Evolutionary conservation across 129 eudicot species (phyloP).

Genomic region (carrot (Daucus carota)): DNA sequence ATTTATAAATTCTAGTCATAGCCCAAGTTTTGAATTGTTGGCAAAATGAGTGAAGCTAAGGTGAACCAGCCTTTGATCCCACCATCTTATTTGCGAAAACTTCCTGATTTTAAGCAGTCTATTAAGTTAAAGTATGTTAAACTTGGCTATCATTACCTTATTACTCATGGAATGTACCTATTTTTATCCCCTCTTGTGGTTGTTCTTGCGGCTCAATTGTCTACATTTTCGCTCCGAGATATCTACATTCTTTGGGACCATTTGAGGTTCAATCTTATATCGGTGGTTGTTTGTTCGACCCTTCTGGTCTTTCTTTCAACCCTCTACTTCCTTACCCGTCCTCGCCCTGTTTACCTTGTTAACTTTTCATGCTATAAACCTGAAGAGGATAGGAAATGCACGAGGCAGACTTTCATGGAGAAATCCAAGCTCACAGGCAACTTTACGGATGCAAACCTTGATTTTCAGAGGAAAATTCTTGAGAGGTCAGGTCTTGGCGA

Average conservation of each 20-base stretch:
- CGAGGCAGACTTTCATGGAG: constrained; percentile 25
- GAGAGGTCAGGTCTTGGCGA: constrained; percentile 31
- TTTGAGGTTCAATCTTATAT: constrained; percentile 19
- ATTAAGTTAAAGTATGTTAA: constrained; percentile 13
- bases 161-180: constrained; percentile 15
- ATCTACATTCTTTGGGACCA: constrained; percentile 21
- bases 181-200: constrained; percentile 18
- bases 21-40: background rate
- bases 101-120: constrained; percentile 24
- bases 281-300: constrained; percentile 20
- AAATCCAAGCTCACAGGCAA: constrained; percentile 10
- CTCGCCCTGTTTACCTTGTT: constrained; percentile 26
- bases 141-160: constrained; percentile 13
- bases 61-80: constrained; percentile 10
- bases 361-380: constrained; percentile 30
- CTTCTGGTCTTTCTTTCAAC: constrained; percentile 24
- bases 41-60: constrained; percentile 2
- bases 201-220: constrained; percentile 22
- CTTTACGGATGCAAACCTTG: constrained; percentile 21
- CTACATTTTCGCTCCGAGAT: constrained; percentile 20
- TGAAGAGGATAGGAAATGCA: constrained; percentile 22
- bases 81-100: constrained; percentile 15
- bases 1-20: background rate
- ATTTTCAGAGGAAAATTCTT: constrained; percentile 22
- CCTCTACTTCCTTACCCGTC: constrained; percentile 21